Evolutionary conservation across 2,329 filamentous ascomycete genomes (phyloP), one percentile per base, ranked within the genome.

Genomic region (Fusarium proliferatum): DNA sequence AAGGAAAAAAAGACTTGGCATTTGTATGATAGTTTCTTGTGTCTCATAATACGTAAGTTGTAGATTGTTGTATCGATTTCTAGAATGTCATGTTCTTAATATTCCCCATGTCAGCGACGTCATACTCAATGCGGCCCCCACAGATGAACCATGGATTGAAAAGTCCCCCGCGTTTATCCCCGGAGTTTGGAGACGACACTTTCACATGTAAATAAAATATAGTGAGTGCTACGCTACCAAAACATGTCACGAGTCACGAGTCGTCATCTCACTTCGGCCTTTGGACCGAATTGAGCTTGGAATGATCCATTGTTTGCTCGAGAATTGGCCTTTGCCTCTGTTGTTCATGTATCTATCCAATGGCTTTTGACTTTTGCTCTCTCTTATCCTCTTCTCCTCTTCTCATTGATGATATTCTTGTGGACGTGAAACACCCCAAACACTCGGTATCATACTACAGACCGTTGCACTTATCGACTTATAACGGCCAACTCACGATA

Each of bases 211-310:
- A 52, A 51, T 28, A 9, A 28, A 46, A 45, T 33, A 51, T 8
- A 45, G 36, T 23, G 26, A 43, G 42, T 43, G n/a, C 28, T 33
- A 17, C 46, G 46, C 43, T 45, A 51, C 55, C 46, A 60, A 61
- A 64, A 57, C 49, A 43, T 73, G 71, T 75, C 74, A 74, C 69
- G 72, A 75, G 74, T 76, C 74, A 71, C 73, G 75, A 63, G 71
- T 67, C 75, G 61, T 68, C 56, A 53, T 76, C 59, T 33, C 53
- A 58, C 65, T 76, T 76, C 75, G 76, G 76, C 72, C 61, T 48
- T 43, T 53, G 28, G 10, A 38, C 74, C 76, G 55, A 65, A 71
- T 67, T 60, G 58, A 72, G 73, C 62, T 68, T 61, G 69, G 46
- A 28, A 58, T 65, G 59, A 53, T 39, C 51, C 36, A 30, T 55